Evolutionary conservation across 73 alveolate species (phyloP).

Genomic region (Uronychia setigera): DNA sequence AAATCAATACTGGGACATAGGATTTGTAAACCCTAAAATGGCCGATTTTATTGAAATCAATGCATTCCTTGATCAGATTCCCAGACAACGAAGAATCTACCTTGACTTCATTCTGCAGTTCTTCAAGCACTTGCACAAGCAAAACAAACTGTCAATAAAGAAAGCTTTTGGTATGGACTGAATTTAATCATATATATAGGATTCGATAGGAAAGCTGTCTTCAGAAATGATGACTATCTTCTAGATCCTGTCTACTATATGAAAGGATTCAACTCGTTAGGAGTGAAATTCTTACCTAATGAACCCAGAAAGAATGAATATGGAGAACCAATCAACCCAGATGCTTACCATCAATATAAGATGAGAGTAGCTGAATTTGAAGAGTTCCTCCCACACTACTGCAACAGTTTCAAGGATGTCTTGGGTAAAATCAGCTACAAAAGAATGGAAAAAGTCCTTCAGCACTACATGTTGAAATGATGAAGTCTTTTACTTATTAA

Average conservation of each 20-base stretch:
- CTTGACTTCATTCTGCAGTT: neutral
- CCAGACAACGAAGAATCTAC: neutral
- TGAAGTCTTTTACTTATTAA: no score
- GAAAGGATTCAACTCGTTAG: neutral
- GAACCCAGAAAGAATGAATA: neutral
- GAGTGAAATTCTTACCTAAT: neutral
- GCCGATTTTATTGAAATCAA: constrained; percentile 3
- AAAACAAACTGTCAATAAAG: no score
- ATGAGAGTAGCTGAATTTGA: neutral
- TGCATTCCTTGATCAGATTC: neutral
- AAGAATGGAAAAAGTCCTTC: neutral
- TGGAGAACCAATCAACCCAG: neutral
- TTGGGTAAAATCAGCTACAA: neutral
- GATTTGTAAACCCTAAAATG: constrained; percentile 8
- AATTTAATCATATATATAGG: neutral
- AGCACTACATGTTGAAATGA: neutral
- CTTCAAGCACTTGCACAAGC: neutral
- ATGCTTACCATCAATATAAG: neutral
- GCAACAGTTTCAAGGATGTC: neutral
- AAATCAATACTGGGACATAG: constrained; percentile 8
- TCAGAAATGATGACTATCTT: neutral
- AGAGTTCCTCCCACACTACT: neutral
- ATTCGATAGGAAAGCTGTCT: neutral
- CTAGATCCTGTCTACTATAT: neutral
- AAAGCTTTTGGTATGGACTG: neutral